Percentiles rank a stretch among this genome's conserved stretches.
Conservation (phyloP, 2,329 filamentous ascomycete species). For the Trichothecium sympodiale region DNA sequence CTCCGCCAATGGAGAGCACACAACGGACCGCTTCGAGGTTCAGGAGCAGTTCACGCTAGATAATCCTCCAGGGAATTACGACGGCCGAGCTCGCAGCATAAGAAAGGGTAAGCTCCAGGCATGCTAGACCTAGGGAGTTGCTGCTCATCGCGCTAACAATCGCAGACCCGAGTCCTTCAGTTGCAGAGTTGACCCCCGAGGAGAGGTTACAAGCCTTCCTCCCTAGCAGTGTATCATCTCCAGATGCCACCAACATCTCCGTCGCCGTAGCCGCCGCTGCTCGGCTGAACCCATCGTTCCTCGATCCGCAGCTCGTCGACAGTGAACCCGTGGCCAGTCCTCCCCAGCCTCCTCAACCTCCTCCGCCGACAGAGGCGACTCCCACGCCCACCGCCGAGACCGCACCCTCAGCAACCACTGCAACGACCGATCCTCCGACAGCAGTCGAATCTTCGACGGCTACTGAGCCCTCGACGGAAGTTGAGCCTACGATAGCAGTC, state of each 20-base stretch:
- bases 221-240: constrained; percentile 22
- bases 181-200: constrained; percentile 29
- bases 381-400: constrained; percentile 10
- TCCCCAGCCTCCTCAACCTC: constrained; percentile 12
- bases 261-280: constrained; percentile 47
- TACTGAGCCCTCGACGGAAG: too few relatives aligned
- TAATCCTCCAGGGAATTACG: constrained; percentile 40
- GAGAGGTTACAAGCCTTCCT: constrained; percentile 38
- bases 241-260: constrained; percentile 38
- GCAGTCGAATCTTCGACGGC: constrained; percentile 9
- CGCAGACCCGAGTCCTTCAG: constrained; percentile 13
- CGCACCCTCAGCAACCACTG: background rate
- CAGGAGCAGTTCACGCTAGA: constrained; percentile 50
- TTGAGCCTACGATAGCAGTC: constrained; percentile 3
- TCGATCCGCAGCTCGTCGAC: constrained; percentile 36
- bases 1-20: constrained; percentile 11
- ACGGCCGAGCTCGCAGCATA: constrained; percentile 11
- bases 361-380: constrained; percentile 12
- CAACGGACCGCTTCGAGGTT: constrained; percentile 34
- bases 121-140: background rate
- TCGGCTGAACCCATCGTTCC: constrained; percentile 40
- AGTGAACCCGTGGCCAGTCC: constrained; percentile 10
- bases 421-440: constrained; percentile 3
- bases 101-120: constrained; percentile 12
- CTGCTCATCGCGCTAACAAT: constrained; percentile 7